Conservation (phyloP, 2,329 filamentous ascomycete genomes). For the Xylaria arbuscula region DNA sequence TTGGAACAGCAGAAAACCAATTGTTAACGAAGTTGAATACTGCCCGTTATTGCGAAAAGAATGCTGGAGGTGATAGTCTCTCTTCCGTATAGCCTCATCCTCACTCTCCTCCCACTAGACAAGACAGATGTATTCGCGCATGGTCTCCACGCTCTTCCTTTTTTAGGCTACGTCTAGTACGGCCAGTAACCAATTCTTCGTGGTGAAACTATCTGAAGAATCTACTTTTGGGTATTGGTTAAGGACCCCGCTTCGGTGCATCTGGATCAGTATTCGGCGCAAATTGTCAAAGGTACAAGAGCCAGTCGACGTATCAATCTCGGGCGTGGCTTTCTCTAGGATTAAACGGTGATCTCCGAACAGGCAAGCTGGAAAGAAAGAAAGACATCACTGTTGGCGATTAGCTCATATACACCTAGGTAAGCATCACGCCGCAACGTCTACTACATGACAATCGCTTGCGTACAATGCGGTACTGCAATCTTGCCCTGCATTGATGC, state of each 20-base stretch:
- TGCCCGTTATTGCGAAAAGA: too few species aligned
- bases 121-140: not conserved
- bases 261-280: not conserved
- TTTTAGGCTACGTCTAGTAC: not conserved
- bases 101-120: not conserved
- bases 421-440: not conserved
- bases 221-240: not conserved
- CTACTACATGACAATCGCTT: not conserved
- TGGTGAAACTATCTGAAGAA: not conserved
- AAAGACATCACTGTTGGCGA: not conserved
- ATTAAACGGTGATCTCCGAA: not conserved
- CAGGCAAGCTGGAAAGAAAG: not conserved
- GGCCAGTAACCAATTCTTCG: not conserved
- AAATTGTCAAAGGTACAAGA: not conserved
- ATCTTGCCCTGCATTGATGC: constrained; percentile 16
- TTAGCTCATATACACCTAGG: constrained; percentile 1
- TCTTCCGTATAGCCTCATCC: not conserved
- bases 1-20: too few species aligned
- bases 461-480: constrained; percentile 7
- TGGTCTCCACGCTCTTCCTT: not conserved
- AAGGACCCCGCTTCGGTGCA: not conserved
- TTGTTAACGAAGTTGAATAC: not conserved
- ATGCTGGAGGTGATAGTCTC: not conserved
- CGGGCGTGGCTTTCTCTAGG: not conserved
- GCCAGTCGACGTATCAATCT: not conserved